phyloP scores from a whole-genome alignment of 371 early-diverging fungal genomes.

The Apophysomyces sp. region DNA sequence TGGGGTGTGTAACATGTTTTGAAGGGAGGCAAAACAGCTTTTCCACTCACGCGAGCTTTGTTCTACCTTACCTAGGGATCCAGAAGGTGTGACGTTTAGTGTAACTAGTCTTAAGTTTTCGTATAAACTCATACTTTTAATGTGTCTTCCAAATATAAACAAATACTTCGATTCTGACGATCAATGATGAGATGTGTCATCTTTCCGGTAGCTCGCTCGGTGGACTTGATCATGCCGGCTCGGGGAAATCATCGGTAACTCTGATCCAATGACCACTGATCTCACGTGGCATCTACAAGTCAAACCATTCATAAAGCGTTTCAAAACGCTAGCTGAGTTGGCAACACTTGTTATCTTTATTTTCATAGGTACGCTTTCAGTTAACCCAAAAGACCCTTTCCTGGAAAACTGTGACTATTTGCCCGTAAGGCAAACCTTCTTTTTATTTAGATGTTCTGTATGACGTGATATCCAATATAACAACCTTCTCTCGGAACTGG shows the following conservation, averaged over 20 bases:
- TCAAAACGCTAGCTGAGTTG: too few species aligned
- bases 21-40: not conserved
- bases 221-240: not conserved
- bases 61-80: not conserved
- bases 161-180: not conserved
- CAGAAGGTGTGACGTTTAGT: not conserved
- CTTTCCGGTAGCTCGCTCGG: not conserved
- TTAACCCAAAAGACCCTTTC: too few species aligned
- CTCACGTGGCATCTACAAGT: not conserved
- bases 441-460: too few species aligned
- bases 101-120: not conserved
- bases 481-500: too few species aligned
- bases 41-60: not conserved
- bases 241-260: not conserved
- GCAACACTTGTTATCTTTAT: too few species aligned
- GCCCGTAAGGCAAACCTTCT: too few species aligned
- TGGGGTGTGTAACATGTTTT: not conserved
- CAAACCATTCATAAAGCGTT: constrained; percentile 8
- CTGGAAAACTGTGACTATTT: too few species aligned
- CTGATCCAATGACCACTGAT: not conserved
- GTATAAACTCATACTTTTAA: not conserved
- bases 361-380: too few species aligned
- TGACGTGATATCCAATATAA: too few species aligned
- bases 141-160: not conserved
- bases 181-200: not conserved